Base-by-base conservation (phyloP, 1,284 basidiomycete species). In the Irpex sp. region DNA sequence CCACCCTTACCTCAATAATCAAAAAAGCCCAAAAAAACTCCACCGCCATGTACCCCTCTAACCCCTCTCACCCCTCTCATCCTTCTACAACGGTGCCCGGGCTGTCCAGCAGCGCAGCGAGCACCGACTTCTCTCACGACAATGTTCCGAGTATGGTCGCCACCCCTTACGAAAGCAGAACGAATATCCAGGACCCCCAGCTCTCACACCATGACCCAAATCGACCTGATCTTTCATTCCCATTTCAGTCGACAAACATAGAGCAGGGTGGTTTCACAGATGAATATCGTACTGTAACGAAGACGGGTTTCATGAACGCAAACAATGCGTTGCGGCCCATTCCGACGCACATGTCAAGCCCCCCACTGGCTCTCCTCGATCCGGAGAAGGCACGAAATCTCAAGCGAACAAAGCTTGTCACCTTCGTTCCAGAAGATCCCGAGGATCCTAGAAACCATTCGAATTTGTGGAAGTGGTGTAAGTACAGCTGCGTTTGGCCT, bases 401-500 rank as follows among this genome's bases (percentile, higher is more conserved):
- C 49, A 69, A 69, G 67, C 63, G 72, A 47, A 67, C 70, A 66
- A 74, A 73, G 68, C 62, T 75, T 63, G 73, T 75, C 58, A 75
- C 73, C 56, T 75, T 70, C 67, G 67, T 72, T 62, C 68, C 70
- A 26, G 68, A 85, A 65, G 88, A 91, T 73, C 84, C 81, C 3
- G 73, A 74, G 48, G 89, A 91, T 70, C 88, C 88, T 5, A 85
- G 87, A 64, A 88, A 86, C 66, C 87, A 84, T 82, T 77, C 78
- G 1, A 67, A 65, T 3, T 44, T 62, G 21, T 78, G 80, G 64
- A 85, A 84, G 68, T 87, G 86, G 85, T 75, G 73, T 75, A 69
- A 65, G 72, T 44, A 44, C 40, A 5, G 15, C 2, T 44, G n/a
- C 3, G 58, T 73, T 3, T 68, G 83, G 5, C 82, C 81, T 0